Percentiles rank a stretch among this genome's conserved stretches.
Evolutionary conservation across 2,329 filamentous ascomycete genomes (phyloP).

Genomic region (Macrophomina pseudophaseolina): DNA sequence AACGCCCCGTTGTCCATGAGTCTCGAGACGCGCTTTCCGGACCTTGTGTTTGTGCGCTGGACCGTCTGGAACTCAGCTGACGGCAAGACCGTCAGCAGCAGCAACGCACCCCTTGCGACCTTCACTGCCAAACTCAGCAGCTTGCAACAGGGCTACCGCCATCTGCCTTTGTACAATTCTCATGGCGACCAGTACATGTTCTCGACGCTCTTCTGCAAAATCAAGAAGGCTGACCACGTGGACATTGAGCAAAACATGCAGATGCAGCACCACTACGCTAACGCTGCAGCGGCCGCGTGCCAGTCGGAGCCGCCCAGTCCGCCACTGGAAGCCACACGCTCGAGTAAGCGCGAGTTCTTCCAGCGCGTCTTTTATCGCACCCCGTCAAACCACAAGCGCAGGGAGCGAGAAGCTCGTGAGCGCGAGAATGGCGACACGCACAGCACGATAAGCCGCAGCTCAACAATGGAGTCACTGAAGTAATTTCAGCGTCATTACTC

Average conservation of each 20-base stretch:
- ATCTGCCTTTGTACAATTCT: conserved; percentile 84
- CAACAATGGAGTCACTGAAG: conserved; percentile 37
- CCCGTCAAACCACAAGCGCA: conserved; percentile 49
- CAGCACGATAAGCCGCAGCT: conserved; percentile 42
- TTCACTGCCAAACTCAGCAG: conserved; percentile 92
- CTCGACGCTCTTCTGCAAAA: conserved; percentile 89
- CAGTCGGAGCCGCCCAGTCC: conserved; percentile 38
- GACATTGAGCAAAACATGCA: conserved; percentile 41
- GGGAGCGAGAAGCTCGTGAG: conserved; percentile 41
- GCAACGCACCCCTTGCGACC: conserved; percentile 72
- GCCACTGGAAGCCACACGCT: conserved; percentile 36
- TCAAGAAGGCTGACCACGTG: conserved; percentile 66
- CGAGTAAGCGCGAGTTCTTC: conserved; percentile 43
- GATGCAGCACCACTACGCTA: conserved; percentile 23
- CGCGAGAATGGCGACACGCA: conserved; percentile 32
- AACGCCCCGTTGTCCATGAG: conserved; percentile 79
- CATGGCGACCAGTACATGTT: conserved; percentile 94
- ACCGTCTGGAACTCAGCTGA: conserved; percentile 86
- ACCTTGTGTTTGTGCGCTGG: conserved; percentile 91
- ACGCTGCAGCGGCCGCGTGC: conserved; percentile 29
- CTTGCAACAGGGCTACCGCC: conserved; percentile 89
- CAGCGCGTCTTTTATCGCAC: conserved; percentile 51
- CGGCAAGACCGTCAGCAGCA: conserved; percentile 64
- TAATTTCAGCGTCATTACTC: conserved; percentile 11
- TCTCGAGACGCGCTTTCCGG: conserved; percentile 91